Evolutionary conservation across 108 stramenopile genomes (phyloP), one percentile per base, ranked within the genome.

Genomic region (Cylindrotheca fusiformis): DNA sequence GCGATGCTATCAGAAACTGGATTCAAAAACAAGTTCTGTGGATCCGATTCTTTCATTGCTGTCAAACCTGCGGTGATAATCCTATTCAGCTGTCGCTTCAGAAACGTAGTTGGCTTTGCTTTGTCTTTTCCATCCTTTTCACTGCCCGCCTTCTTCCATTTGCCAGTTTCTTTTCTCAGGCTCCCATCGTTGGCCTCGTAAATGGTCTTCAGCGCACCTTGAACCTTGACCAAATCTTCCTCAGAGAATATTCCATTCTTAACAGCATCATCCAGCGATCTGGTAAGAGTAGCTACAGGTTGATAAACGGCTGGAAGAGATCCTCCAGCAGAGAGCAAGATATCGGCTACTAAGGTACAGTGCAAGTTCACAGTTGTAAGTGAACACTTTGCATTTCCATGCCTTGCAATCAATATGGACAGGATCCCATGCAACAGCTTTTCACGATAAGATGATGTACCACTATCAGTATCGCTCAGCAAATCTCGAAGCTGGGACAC

Each of bases 1-100:
- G 93, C 93, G 60, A 94, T 90, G 14, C 53, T 85, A 63, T 94
- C 93, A n/a, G 93, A 87, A 18, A 94, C 93, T 55, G 89, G 93
- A 58, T 94, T 88, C 24, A 88, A 67, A 63, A 94, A 94, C 31
- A 94, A 66, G 30, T 66, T 68, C 73, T 88, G 89, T 1, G 84
- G 84, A 68, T 94, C 93, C 31, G 84, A 75, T 46, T 84, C 83
- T 48, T 84, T 87, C 86, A 94, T 83, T 23, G 69, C 69, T 33
- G 71, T 57, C 3, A 94, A 49, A 24, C 85, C 87, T 10, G 81
- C 75, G 10, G 80, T 85, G 41, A 94, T 80, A 58, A 94, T 70
- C 41, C 67, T 65, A 55, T 84, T 82, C 55, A 94, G 60, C 27
- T 89, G 82, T 54, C 83, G 80, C 46, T 75, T 65, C 27, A 82